Conservation (phyloP, 176 grass and related monocot genomes). For the Metroxylon sagu region DNA sequence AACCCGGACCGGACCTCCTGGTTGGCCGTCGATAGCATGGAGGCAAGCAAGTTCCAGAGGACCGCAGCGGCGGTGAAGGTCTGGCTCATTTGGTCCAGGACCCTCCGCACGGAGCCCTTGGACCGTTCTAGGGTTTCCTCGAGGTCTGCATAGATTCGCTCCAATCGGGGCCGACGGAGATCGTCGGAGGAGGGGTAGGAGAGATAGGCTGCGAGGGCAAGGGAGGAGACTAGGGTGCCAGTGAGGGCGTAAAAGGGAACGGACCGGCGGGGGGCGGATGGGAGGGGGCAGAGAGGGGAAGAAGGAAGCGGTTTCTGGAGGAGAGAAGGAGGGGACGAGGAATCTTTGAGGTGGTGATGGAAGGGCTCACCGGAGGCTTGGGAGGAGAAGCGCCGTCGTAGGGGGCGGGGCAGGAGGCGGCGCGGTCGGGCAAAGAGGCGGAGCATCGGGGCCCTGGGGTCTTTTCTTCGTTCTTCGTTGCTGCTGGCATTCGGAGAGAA, state of each 20-base stretch:
- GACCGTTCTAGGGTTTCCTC: constrained; percentile 64
- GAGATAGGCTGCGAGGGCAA: constrained; percentile 15
- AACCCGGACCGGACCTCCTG: constrained; percentile 82
- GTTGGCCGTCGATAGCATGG: constrained; percentile 80
- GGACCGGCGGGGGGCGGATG: neutral
- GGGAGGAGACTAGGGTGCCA: constrained; percentile 27
- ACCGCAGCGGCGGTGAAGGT: constrained; percentile 58
- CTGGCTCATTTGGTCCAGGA: constrained; percentile 61
- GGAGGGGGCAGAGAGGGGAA: constrained; percentile 1
- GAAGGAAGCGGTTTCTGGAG: neutral
- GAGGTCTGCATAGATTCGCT: constrained; percentile 39
- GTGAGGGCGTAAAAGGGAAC: constrained; percentile 9
- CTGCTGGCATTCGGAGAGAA: no score
- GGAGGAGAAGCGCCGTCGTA: constrained; percentile 19
- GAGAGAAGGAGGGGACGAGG: neutral
- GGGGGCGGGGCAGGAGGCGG: neutral
- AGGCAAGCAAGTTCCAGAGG: constrained; percentile 64
- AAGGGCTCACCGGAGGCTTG: neutral
- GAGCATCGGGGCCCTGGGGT: constrained; percentile 19
- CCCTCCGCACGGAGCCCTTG: constrained; percentile 49
- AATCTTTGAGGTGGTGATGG: neutral
- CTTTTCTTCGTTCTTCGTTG: no score
- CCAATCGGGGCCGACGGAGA: constrained; percentile 20
- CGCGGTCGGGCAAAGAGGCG: constrained; percentile 19
- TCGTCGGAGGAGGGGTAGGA: constrained; percentile 17